phyloP scores from a whole-genome alignment of 2,329 filamentous ascomycete genomes.

The Fusarium staphyleae region DNA sequence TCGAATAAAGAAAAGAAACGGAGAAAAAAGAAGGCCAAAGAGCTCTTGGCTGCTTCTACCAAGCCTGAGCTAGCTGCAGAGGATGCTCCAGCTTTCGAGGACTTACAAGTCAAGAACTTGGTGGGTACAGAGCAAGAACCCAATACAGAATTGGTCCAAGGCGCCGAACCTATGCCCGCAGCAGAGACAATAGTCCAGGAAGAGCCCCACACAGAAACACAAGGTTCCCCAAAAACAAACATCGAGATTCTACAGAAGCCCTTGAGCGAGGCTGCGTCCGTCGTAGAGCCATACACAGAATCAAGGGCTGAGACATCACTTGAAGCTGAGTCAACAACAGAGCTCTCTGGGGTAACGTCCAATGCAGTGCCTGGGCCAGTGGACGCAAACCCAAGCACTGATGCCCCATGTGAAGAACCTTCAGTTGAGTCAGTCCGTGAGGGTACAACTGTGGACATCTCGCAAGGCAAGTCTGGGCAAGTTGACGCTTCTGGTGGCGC shows the following conservation, averaged over 20 bases:
- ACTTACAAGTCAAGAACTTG: not conserved
- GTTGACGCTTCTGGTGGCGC: not conserved
- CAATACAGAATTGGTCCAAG: not conserved
- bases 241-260: not conserved
- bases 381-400: not conserved
- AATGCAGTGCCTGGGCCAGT: not conserved
- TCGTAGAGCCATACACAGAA: not conserved
- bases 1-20: conserved; percentile 12
- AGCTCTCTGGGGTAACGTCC: not conserved
- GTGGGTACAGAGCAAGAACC: not conserved
- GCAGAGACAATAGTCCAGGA: not conserved
- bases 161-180: not conserved
- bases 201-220: not conserved
- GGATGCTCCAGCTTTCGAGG: not conserved
- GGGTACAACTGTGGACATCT: not conserved
- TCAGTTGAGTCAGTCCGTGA: not conserved
- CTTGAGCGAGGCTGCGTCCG: not conserved
- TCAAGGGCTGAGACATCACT: not conserved
- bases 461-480: not conserved
- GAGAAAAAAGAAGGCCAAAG: not conserved
- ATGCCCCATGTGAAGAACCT: not conserved
- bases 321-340: not conserved
- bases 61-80: not conserved
- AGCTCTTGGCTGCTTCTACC: not conserved
- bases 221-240: not conserved